phyloP scores from a whole-genome alignment of 139 green algal genomes.

The Asterochloris erici region DNA sequence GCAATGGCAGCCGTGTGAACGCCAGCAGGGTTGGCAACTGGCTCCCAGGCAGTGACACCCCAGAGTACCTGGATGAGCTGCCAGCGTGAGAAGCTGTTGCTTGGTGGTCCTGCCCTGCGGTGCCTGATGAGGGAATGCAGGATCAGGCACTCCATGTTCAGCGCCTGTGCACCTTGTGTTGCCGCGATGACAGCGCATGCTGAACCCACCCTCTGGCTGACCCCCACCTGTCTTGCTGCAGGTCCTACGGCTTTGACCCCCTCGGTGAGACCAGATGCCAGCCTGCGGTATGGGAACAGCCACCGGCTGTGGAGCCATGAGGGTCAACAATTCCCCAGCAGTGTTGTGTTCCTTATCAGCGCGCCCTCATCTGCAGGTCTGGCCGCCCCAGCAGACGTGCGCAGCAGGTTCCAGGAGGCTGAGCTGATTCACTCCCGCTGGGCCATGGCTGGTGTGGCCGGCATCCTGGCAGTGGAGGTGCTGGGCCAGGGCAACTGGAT shows the following conservation, averaged over 20 bases:
- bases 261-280: constrained; percentile 67
- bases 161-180: not conserved
- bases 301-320: not conserved
- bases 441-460: constrained; percentile 81
- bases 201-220: not conserved
- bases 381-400: constrained; percentile 25
- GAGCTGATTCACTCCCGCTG: constrained; percentile 87
- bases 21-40: constrained; percentile 27
- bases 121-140: not conserved
- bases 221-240: not conserved
- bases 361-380: not conserved
- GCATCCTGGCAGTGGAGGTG: constrained; percentile 61
- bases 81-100: constrained; percentile 31
- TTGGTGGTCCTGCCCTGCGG: not conserved
- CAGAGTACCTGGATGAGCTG: constrained; percentile 63
- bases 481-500: constrained; percentile 67
- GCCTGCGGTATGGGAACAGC: constrained; percentile 37
- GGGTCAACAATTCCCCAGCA: not conserved
- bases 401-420: constrained; percentile 68
- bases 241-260: constrained; percentile 68
- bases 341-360: not conserved
- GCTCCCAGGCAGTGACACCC: constrained; percentile 50
- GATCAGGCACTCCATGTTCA: not conserved
- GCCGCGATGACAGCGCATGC: not conserved
- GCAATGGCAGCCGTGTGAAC: constrained; percentile 11